These are phyloP conservation scores for Mucor racemosus DNA, from an alignment of 371 early-diverging fungal species.

Conservation along the genomic window DNA sequence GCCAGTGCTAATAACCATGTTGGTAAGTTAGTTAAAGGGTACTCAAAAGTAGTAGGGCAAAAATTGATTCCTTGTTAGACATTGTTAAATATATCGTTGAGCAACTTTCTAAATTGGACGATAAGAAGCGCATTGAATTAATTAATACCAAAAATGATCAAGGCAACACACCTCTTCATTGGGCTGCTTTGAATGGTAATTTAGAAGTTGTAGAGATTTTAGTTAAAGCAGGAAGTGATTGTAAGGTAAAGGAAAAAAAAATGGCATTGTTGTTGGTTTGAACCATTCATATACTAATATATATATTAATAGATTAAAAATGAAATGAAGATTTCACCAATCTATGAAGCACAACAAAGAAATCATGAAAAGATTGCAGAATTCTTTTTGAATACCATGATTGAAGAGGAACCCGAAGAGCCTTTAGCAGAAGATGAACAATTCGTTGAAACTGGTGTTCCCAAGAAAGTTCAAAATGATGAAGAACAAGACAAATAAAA, in stretches of 20 bases:
- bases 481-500: constrained; percentile 3
- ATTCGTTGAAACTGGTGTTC: constrained; percentile 49
- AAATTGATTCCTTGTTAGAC: constrained; percentile 30
- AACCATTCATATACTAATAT: too few relatives aligned
- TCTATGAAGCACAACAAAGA: constrained; percentile 70
- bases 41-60: neutral
- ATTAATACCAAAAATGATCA: constrained; percentile 69
- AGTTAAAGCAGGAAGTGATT: constrained; percentile 63
- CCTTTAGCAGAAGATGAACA: constrained; percentile 55
- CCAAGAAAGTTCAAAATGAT: constrained; percentile 1
- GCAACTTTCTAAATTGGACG: constrained; percentile 29
- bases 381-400: constrained; percentile 63
- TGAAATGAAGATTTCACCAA: constrained; percentile 59
- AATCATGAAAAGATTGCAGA: constrained; percentile 70
- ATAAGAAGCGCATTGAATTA: constrained; percentile 31
- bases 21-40: constrained; percentile 41
- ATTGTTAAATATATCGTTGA: constrained; percentile 61
- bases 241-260: constrained; percentile 51
- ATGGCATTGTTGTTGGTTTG: too few relatives aligned
- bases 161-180: constrained; percentile 86
- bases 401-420: constrained; percentile 57
- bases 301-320: constrained; percentile 61
- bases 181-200: constrained; percentile 88
- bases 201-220: constrained; percentile 66
- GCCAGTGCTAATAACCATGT: constrained; percentile 84